Evolutionary conservation across 176 grass and related monocot species (phyloP).

Genomic region (Ensete glaucum): DNA sequence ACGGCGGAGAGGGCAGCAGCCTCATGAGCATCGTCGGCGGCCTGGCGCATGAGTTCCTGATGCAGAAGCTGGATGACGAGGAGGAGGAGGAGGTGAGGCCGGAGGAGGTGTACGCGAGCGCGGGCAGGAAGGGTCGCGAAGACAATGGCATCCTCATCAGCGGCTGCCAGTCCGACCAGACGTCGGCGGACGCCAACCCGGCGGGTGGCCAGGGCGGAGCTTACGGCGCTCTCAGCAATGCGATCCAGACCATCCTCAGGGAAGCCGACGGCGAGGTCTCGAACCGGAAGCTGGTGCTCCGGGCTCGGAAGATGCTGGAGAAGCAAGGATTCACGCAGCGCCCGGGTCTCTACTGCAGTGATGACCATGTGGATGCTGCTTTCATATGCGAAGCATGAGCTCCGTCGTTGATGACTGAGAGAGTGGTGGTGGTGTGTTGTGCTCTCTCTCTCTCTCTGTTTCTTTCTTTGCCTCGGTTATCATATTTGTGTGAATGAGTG

Average conservation of each 20-base stretch:
- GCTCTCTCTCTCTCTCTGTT: no score
- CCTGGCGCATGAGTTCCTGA: slow-evolving; percentile 57
- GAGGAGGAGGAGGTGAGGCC: slow-evolving; percentile 41
- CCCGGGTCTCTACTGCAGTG: slow-evolving; percentile 81
- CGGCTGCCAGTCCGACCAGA: slow-evolving; percentile 87
- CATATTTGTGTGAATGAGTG: no score
- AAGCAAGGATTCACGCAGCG: slow-evolving; percentile 80
- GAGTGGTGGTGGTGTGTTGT: no score
- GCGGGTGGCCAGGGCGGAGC: slow-evolving; percentile 30
- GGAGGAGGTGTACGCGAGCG: slow-evolving; percentile 65
- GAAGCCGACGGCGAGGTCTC: slow-evolving; percentile 36
- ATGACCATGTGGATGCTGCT: slow-evolving; percentile 58
- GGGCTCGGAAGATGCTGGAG: slow-evolving; percentile 46
- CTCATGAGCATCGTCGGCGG: slow-evolving; percentile 40
- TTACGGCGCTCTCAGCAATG: slow-evolving; percentile 84
- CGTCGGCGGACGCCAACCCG: slow-evolving; percentile 78
- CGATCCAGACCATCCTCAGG: slow-evolving; percentile 64
- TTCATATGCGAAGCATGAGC: slow-evolving; percentile 47
- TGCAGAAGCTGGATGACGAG: slow-evolving; percentile 37
- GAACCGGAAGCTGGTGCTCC: slow-evolving; percentile 64
- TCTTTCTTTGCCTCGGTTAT: no score
- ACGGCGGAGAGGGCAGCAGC: slow-evolving; percentile 15
- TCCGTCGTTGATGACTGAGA: no score
- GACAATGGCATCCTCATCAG: slow-evolving; percentile 77
- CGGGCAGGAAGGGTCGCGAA: slow-evolving; percentile 28